Evolutionary conservation across 176 grass and related monocot genomes (phyloP), one percentile per base, ranked within the genome.

Genomic region (Puya raimondii): DNA sequence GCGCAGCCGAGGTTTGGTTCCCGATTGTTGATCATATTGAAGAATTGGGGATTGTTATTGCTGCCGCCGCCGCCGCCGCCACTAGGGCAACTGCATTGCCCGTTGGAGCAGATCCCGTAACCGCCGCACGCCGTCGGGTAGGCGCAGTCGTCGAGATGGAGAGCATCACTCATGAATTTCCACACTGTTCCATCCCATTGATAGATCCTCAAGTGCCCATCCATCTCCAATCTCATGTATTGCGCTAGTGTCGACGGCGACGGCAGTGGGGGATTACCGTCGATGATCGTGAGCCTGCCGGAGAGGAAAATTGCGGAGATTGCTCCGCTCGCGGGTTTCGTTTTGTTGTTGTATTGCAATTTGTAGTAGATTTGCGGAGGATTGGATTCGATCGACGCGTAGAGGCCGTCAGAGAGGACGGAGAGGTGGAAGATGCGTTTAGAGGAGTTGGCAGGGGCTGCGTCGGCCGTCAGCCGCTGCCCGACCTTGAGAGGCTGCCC

Each of bases 81-180:
- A 27, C 65, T 52, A 2, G 85, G 77, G 70, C 85, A 88, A 33
- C 20, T 61, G 56, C 85, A 84, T 42, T 84, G 81, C 15, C 77
- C 77, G 11, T 80, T 75, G 29, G 81, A 74, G 70, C 77, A 91
- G 75, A 91, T 78, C 18, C 84, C 80, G 1, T 87, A 87, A 54
- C 79, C 65, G 9, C 88, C 81, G 1, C 88, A 87, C 0, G 76
- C 84, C 1, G 61, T 78, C 14, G 84, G 88, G 25, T 86, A 86
- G 42, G 77, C 66, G 68, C 84, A 91, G 11, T 80, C 66, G 73
- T 90, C 79, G 25, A 49, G 1, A 23, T 84, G 23, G 51, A 84
- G 75, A 50, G 84, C 74, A 52, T 91, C 64, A 29, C 1, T 68
- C 11, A 81, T 42, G 6, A 65, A 11, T 1, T 10, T 6, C 88